Percentiles rank a stretch among this genome's conserved stretches.
Evolutionary conservation across 139 green algal genomes (phyloP).

Genomic region (Tetratostichococcus sp.): DNA sequence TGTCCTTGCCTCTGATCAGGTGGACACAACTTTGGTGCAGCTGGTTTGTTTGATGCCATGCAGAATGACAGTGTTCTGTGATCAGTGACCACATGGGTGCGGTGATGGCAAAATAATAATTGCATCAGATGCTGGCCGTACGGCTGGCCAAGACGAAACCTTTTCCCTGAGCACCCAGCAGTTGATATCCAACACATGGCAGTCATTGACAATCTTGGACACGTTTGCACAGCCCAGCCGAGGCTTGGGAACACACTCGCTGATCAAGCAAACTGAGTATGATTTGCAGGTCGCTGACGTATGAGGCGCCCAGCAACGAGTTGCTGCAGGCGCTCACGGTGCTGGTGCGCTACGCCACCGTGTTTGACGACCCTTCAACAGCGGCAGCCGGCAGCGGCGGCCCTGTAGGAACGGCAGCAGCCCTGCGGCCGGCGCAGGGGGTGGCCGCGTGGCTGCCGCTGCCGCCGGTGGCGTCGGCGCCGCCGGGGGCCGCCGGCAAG

Average conservation of each 20-base stretch:
- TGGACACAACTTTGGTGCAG: no score
- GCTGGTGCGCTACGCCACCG: conserved; percentile 46
- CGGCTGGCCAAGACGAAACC: background rate
- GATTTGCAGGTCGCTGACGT: conserved; percentile 26
- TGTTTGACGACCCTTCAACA: conserved; percentile 12
- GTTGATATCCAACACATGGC: no score
- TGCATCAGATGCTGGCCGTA: background rate
- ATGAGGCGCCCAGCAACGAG: conserved; percentile 62
- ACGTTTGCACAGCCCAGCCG: no score
- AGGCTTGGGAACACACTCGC: no score
- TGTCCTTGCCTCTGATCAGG: no score
- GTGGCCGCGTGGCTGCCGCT: conserved; percentile 48
- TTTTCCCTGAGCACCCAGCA: background rate
- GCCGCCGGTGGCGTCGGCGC: background rate
- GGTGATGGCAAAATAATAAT: background rate
- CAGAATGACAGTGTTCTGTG: no score
- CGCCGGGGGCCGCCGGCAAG: background rate
- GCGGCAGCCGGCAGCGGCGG: background rate
- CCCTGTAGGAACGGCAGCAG: background rate
- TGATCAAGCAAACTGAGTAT: no score
- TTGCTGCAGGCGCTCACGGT: conserved; percentile 53
- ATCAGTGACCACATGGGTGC: background rate
- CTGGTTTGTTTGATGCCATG: no score
- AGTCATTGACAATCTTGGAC: no score
- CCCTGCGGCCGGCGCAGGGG: conserved; percentile 42